Evolutionary conservation across 2,329 filamentous ascomycete species (phyloP).

Genomic region (Catunica adiposa): DNA sequence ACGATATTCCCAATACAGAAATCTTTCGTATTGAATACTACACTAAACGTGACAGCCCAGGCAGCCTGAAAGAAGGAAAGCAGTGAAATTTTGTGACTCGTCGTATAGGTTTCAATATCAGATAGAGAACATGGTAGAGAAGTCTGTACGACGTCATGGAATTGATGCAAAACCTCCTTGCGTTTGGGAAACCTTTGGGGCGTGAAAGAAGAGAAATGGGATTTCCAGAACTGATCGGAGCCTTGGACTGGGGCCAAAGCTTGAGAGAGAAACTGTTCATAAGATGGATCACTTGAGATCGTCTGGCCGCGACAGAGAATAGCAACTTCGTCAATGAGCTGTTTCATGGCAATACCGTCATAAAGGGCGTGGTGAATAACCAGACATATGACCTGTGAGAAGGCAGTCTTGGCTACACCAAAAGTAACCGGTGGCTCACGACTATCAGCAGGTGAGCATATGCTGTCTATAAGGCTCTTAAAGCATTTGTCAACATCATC

Average conservation of each 20-base stretch:
- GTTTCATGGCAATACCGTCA: slow-evolving; percentile 61
- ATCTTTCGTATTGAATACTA: slow-evolving; percentile 40
- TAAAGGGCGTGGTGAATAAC: slow-evolving; percentile 69
- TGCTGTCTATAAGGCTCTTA: slow-evolving; percentile 24
- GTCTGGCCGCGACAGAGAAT: slow-evolving; percentile 28
- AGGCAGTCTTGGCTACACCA: slow-evolving; percentile 23
- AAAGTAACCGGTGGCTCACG: slow-evolving; percentile 30
- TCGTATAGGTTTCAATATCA: neutral
- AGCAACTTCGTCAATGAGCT: slow-evolving; percentile 51
- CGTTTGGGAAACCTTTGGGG: neutral
- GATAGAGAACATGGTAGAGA: neutral
- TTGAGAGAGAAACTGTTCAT: slow-evolving; percentile 46
- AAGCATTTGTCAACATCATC: slow-evolving; percentile 24
- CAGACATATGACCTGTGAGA: slow-evolving; percentile 28
- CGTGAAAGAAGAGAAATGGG: slow-evolving; percentile 28
- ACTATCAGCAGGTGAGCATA: slow-evolving; percentile 29
- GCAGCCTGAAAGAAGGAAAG: slow-evolving; percentile 53
- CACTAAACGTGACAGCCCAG: slow-evolving; percentile 50
- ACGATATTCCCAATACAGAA: slow-evolving; percentile 79
- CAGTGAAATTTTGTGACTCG: slow-evolving; percentile 34
- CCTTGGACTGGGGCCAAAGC: slow-evolving; percentile 24
- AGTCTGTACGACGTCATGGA: slow-evolving; percentile 12
- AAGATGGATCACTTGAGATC: slow-evolving; percentile 36
- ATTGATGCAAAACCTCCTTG: slow-evolving; percentile 24
- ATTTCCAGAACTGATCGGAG: slow-evolving; percentile 49